phyloP scores from a whole-genome alignment of 176 grass and related monocot species.

The Oryza glaberrima region DNA sequence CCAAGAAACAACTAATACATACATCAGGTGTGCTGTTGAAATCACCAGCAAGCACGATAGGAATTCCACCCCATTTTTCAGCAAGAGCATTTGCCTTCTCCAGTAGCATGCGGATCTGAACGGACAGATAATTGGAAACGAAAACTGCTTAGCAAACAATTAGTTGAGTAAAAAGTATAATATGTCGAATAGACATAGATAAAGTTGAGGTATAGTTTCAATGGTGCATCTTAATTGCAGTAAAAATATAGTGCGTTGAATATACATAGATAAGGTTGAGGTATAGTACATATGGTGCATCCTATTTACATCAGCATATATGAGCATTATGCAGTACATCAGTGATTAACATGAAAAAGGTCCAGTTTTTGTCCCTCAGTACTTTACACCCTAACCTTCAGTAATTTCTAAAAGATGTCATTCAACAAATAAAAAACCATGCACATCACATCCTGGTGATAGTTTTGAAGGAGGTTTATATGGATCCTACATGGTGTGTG shows the following conservation, averaged over 20 bases:
- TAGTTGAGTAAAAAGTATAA: slow-evolving; percentile 8
- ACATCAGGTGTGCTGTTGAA: slow-evolving; percentile 92
- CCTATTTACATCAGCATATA: slow-evolving; percentile 8
- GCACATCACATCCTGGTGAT: background rate
- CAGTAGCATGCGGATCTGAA: slow-evolving; percentile 74
- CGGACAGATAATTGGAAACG: slow-evolving; percentile 25
- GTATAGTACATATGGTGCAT: slow-evolving; percentile 23
- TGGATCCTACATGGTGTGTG: background rate
- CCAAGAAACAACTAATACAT: slow-evolving; percentile 46
- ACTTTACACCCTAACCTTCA: background rate
- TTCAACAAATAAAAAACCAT: background rate
- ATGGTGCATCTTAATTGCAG: background rate
- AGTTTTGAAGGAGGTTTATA: background rate
- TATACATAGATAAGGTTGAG: slow-evolving; percentile 1
- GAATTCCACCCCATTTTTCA: slow-evolving; percentile 83
- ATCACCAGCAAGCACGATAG: slow-evolving; percentile 94
- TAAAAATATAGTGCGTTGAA: slow-evolving; percentile 15
- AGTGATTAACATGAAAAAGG: background rate
- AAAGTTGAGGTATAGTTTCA: slow-evolving; percentile 20
- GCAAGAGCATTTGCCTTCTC: slow-evolving; percentile 67
- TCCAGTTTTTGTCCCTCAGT: background rate
- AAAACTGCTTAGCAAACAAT: background rate
- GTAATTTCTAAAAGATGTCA: background rate
- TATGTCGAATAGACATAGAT: slow-evolving; percentile 2
- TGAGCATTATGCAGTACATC: slow-evolving; percentile 4